Evolutionary conservation across 805 yeast genomes (phyloP).

Genomic region (Candida pseudoglaebosa): DNA sequence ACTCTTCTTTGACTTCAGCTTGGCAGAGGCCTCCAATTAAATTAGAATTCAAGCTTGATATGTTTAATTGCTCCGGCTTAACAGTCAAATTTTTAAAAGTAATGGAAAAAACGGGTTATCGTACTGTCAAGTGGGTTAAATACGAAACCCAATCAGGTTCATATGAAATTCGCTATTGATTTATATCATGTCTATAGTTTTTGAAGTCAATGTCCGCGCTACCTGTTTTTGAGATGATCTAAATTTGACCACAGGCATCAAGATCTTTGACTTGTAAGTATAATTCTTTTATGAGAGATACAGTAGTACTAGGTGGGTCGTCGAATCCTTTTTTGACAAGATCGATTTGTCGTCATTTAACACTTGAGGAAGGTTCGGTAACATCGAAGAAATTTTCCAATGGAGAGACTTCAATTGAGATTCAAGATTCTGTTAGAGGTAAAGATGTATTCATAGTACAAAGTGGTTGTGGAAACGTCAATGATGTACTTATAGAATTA

Average conservation of each 20-base stretch:
- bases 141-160: conserved; percentile 74
- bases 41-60: conserved; percentile 61
- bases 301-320: conserved; percentile 85
- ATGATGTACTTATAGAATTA: conserved; percentile 80
- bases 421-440: conserved; percentile 87
- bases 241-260: background rate
- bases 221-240: background rate
- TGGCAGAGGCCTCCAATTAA: conserved; percentile 80
- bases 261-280: too few species aligned
- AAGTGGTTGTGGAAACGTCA: conserved; percentile 82
- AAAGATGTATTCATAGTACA: conserved; percentile 93
- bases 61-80: conserved; percentile 76
- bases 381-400: conserved; percentile 66
- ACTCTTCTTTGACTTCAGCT: conserved; percentile 11
- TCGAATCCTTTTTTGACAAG: conserved; percentile 79
- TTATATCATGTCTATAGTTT: background rate
- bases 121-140: conserved; percentile 83
- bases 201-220: background rate
- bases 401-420: conserved; percentile 89
- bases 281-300: conserved; percentile 84
- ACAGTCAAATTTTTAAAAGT: conserved; percentile 70
- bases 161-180: conserved; percentile 70
- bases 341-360: conserved; percentile 70
- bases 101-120: conserved; percentile 53
- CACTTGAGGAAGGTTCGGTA: conserved; percentile 69